Evolutionary conservation across 805 yeast genomes (phyloP).

Genomic region (Candida bentonensis): DNA sequence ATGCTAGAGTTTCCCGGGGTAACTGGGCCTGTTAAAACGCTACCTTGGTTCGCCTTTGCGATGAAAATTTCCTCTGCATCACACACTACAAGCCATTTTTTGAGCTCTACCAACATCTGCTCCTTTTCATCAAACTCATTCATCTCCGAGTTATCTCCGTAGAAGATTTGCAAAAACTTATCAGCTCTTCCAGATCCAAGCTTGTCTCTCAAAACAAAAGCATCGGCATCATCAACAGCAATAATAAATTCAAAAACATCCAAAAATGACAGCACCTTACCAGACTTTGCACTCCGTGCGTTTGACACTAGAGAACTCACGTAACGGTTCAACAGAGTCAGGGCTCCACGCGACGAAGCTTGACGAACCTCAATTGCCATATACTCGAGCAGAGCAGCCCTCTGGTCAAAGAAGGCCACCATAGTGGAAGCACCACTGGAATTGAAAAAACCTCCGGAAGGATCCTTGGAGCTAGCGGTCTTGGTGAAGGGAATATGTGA

Average conservation of each 20-base stretch:
- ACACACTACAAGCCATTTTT: not conserved
- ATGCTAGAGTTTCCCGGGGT: not conserved
- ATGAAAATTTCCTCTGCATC: not conserved
- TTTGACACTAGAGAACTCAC: constrained; percentile 34
- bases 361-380: constrained; percentile 58
- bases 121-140: not conserved
- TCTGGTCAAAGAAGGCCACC: constrained; percentile 41
- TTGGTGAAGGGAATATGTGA: constrained; percentile 27
- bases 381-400: constrained; percentile 46
- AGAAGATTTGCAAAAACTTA: not conserved
- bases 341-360: constrained; percentile 28
- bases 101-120: not conserved
- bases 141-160: not conserved
- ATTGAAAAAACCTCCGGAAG: constrained; percentile 28
- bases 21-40: not conserved
- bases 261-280: constrained; percentile 52
- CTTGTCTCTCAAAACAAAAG: not conserved
- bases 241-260: constrained; percentile 48
- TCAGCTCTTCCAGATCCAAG: not conserved
- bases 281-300: constrained; percentile 24
- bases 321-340: constrained; percentile 36
- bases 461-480: not conserved
- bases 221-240: not conserved
- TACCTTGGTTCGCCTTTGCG: not conserved
- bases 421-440: constrained; percentile 25